Evolutionary conservation across 768 basidiomycete species (phyloP), one percentile per base, ranked within the genome.

Genomic region (Xerocomellus dryophilus): DNA sequence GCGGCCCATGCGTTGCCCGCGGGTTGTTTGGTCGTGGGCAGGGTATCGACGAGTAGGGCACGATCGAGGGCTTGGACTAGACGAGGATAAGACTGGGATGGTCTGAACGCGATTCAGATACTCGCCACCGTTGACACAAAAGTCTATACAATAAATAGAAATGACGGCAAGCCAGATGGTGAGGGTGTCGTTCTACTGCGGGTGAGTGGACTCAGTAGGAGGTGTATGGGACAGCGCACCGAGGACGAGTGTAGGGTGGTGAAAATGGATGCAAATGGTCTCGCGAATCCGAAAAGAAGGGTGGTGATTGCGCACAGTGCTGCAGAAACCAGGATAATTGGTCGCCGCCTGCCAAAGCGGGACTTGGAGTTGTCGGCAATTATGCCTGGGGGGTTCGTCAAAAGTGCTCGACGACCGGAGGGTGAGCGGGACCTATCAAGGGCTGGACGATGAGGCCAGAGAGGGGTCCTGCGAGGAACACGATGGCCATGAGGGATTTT

Each of bases 1-100:
- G 90, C 92, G 1, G 93, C 95, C 95, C 95, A 98, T 0, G 95
- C 95, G 65, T 95, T 97, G 1, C 90, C 94, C 9, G 80, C 75
- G 7, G 93, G 84, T 68, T 98, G 95, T 23, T 82, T 76, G 1
- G 79, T 66, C 0, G 88, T 74, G 0, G 93, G 86, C 5, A 96
- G 70, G 0, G 81, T 88, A 66, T 98, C 95, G 1, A 98, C 91
- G 8, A 98, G 75, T 10, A 97, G 79, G 0, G 94, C 91, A 44
- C 95, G 88, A 67, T 97, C 93, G 18, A 93, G 83, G 1, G 93
- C 91, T 76, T 89, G 88, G 3, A 95, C 93, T 87, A 36, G 61
- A 50, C 43, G 10, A 48, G 29, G 29, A 29, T 20, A 49, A 47
- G 17, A 18, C 23, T 12, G 14, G 29, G 18, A 12, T 21, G n/a